Evolutionary conservation across 495 filamentous ascomycete genomes (phyloP).

Genomic region (Tuber calosporum): DNA sequence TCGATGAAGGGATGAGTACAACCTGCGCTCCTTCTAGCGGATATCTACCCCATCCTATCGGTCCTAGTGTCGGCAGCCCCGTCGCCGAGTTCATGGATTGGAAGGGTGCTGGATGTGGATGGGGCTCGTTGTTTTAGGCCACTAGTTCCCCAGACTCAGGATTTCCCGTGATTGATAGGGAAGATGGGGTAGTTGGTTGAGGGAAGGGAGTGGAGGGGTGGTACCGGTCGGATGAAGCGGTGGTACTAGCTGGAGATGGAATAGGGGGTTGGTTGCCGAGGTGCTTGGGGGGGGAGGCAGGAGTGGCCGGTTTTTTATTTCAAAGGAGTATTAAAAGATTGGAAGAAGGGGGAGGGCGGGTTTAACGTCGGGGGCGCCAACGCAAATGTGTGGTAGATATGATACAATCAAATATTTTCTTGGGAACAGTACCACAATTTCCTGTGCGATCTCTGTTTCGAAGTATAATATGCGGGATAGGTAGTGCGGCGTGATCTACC

Average conservation of each 20-base stretch:
- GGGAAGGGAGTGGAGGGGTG: conserved; percentile 1
- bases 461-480: background rate
- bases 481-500: background rate
- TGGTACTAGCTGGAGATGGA: conserved; percentile 20
- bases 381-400: too few relatives aligned
- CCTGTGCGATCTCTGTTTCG: background rate
- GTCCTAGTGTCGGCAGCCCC: background rate
- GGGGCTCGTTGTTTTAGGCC: conserved; percentile 10
- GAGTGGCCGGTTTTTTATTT: background rate
- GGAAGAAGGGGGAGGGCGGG: background rate
- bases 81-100: background rate
- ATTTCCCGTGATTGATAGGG: conserved; percentile 13
- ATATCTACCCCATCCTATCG: conserved; percentile 16
- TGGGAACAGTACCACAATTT: too few relatives aligned
- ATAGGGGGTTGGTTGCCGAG: conserved; percentile 24
- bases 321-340: background rate
- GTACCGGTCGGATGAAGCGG: background rate
- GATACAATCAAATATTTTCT: too few relatives aligned
- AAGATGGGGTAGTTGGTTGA: conserved; percentile 9
- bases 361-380: background rate
- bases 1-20: conserved; percentile 18
- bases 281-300: conserved; percentile 12
- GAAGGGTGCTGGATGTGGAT: background rate
- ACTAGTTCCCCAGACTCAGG: background rate
- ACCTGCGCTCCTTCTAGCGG: conserved; percentile 14